Base-by-base conservation (phyloP, 495 filamentous ascomycete species). In the Talaromyces borbonicus region DNA sequence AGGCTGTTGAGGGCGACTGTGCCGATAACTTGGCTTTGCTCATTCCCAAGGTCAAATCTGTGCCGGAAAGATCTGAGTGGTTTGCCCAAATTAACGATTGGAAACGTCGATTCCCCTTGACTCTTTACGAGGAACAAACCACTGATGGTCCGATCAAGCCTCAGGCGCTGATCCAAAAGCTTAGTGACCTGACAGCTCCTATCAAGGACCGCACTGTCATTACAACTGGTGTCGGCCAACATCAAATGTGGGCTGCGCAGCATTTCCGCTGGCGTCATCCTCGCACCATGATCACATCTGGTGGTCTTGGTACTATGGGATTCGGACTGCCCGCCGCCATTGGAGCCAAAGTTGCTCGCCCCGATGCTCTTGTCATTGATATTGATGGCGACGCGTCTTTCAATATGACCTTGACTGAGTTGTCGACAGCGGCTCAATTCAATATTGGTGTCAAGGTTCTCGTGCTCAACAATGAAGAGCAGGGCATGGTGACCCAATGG, bases 311-410 rank as follows among this genome's bases (percentile, higher is more conserved):
- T 38, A 97, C 90, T 8, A 96, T 97, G 90, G 90, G 90, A 39
- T 97, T 73, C 65, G 90, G 90, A 47, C 79, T 96, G 26, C 90
- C 90, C 9, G 84, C 87, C 2, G 85, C 90, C 43, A 95, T 96
- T 56, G 90, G 90, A 24, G 90, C 89, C 48, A 94, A 95, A 61
- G 86, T 97, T 27, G 90, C 88, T 14, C 74, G 78, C 18, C 87
- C 90, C 1, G 86, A 95, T 26, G 74, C 80, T 31, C 74, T 93
- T 38, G 90, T 96, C 46, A 82, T 95, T 53, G 88, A 97, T 58
- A 90, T 97, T 55, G 90, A 95, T 59, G 90, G 90, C 44, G 90
- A 96, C 61, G 88, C 90, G 23, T 94, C 87, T n/a, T 94, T 96
- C 69, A 80, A 80, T 67, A 97, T 97, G 90, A 95, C 90, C 19